Evolutionary conservation across 768 basidiomycete genomes (phyloP).

Genomic region (Suillus cothurnatus): DNA sequence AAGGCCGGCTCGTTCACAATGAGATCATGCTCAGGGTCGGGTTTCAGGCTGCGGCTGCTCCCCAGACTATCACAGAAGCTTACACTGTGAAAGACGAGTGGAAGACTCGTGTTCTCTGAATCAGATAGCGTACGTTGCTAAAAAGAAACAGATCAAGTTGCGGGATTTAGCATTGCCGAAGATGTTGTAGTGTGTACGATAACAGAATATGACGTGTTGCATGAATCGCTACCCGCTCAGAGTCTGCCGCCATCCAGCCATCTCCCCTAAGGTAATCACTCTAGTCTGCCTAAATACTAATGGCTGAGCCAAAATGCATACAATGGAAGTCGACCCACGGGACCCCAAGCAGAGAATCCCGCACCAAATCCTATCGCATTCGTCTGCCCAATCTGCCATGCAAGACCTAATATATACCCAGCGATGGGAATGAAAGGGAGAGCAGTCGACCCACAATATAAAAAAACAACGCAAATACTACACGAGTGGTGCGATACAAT

Average conservation of each 20-base stretch:
- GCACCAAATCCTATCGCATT: conserved; percentile 3
- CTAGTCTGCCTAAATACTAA: not conserved
- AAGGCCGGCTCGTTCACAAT: not conserved
- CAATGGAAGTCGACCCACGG: not conserved
- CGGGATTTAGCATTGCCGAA: not conserved
- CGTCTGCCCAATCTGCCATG: not conserved
- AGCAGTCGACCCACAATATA: not conserved
- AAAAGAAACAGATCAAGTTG: not conserved
- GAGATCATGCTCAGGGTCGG: not conserved
- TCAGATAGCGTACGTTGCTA: not conserved
- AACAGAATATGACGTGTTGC: not conserved
- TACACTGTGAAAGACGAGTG: not conserved
- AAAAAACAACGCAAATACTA: conserved; percentile 10
- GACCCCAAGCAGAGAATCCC: not conserved
- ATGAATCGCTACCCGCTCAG: not conserved
- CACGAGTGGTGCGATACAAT: conserved; percentile 3
- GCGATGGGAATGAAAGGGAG: not conserved
- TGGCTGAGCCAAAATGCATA: not conserved
- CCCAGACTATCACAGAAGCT: conserved; percentile 1
- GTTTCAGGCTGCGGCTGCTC: not conserved
- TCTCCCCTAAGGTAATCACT: not conserved
- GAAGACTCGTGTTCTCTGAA: conserved; percentile 1
- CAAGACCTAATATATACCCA: not conserved
- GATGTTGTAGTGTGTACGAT: not conserved
- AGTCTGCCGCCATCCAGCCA: not conserved